Evolutionary conservation across 2,329 filamentous ascomycete genomes (phyloP).

Genomic region (Laburnicola sp.): DNA sequence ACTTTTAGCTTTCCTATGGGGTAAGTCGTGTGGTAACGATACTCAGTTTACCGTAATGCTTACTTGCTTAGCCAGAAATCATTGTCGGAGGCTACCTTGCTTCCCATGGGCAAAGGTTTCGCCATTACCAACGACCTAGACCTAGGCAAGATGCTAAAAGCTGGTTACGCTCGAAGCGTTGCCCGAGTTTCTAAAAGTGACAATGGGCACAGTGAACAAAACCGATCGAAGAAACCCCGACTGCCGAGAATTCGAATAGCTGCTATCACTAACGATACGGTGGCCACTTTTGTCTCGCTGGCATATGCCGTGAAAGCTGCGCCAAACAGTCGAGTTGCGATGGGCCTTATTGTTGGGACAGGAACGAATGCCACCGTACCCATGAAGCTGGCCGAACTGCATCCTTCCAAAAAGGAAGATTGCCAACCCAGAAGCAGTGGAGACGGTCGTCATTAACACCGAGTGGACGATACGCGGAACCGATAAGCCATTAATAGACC

Average conservation of each 20-base stretch:
- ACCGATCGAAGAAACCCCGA: slow-evolving; percentile 28
- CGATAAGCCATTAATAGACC: slow-evolving; percentile 65
- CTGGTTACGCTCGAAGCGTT: slow-evolving; percentile 62
- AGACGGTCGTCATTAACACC: slow-evolving; percentile 77
- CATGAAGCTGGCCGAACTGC: slow-evolving; percentile 64
- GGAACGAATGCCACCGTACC: slow-evolving; percentile 81
- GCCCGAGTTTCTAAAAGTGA: slow-evolving; percentile 42
- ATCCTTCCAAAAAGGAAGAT: slow-evolving; percentile 61
- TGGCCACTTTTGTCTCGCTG: slow-evolving; percentile 76
- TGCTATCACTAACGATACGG: slow-evolving; percentile 80
- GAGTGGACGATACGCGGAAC: slow-evolving; percentile 83
- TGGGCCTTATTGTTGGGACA: slow-evolving; percentile 81
- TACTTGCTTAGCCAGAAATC: slow-evolving; percentile 55
- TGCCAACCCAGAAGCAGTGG: slow-evolving; percentile 46
- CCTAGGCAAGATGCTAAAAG: slow-evolving; percentile 61
- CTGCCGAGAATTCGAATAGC: slow-evolving; percentile 70
- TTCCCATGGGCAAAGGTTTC: slow-evolving; percentile 73
- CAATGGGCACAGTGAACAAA: slow-evolving; percentile 23
- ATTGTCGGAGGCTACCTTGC: slow-evolving; percentile 64
- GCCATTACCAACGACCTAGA: slow-evolving; percentile 63
- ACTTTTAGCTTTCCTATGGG: slow-evolving; percentile 72
- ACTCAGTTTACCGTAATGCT: slow-evolving; percentile 5
- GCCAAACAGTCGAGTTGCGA: slow-evolving; percentile 66
- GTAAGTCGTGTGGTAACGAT: slow-evolving; percentile 25
- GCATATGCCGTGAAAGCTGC: slow-evolving; percentile 69